These are phyloP conservation scores for Magnolia sinica DNA, from an alignment of 164 flowering plant species.

Conservation along the genomic window DNA sequence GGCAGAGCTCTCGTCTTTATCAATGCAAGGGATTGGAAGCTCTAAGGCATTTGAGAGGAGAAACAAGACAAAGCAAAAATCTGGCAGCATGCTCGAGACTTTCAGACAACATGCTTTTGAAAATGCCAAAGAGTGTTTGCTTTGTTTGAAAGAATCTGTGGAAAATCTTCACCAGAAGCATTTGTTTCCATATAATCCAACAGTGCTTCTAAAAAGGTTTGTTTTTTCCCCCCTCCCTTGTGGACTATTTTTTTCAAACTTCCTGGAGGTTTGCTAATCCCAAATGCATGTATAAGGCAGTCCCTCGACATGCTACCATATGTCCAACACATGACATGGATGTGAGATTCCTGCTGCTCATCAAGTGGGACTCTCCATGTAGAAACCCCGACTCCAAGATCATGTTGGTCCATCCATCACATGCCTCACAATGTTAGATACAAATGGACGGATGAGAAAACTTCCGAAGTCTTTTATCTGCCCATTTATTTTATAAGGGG, in stretches of 20 bases:
- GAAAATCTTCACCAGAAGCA: conserved; percentile 61
- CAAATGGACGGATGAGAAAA: not conserved
- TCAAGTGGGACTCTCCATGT: not conserved
- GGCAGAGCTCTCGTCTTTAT: conserved; percentile 11
- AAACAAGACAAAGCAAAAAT: conserved; percentile 5
- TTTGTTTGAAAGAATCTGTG: conserved; percentile 53
- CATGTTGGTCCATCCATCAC: not conserved
- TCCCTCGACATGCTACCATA: not conserved
- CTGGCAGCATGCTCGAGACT: conserved; percentile 6
- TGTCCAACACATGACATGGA: not conserved
- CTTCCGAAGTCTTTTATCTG: too few relatives aligned
- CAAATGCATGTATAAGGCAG: not conserved
- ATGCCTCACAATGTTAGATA: not conserved
- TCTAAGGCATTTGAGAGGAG: conserved; percentile 12
- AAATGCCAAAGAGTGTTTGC: conserved; percentile 61
- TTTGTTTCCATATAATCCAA: conserved; percentile 86
- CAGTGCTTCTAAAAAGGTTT: conserved; percentile 72
- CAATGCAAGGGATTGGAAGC: conserved; percentile 8
- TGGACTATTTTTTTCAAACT: not conserved
- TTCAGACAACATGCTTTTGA: conserved; percentile 26
- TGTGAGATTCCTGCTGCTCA: not conserved
- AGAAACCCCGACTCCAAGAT: not conserved
- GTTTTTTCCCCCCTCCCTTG: conserved; percentile 6
- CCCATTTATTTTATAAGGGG: too few relatives aligned
- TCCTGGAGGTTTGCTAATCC: not conserved